Percentiles rank a stretch among this genome's conserved stretches.
Conservation (phyloP, 768 basidiomycete genomes). For the Postia placenta region DNA sequence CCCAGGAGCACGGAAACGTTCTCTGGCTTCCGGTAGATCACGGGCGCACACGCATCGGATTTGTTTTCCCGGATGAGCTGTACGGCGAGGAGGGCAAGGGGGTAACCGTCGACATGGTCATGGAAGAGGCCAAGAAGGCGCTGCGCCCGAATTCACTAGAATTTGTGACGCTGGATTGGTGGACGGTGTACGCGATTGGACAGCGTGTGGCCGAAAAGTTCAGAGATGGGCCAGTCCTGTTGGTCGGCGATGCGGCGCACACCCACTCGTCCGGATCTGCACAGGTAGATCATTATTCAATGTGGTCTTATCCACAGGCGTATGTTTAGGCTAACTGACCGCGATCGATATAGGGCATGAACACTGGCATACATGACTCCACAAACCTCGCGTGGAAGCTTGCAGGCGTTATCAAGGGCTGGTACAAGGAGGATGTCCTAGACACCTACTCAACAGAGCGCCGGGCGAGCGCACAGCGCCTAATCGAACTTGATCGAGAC, state of each 20-base stretch:
- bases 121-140: neutral
- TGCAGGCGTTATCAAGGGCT: neutral
- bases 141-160: neutral
- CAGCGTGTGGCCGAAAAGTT: neutral
- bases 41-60: neutral
- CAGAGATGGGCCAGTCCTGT: neutral
- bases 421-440: neutral
- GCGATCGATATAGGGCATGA: slow-evolving; percentile 1
- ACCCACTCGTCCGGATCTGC: neutral
- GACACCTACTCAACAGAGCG: neutral
- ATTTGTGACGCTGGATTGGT: neutral
- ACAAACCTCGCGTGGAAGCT: slow-evolving; percentile 5
- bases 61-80: neutral
- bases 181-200: slow-evolving; percentile 1
- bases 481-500: neutral
- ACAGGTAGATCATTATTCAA: neutral
- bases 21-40: neutral
- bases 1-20: neutral
- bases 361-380: neutral
- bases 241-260: neutral
- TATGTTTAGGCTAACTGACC: too few relatives aligned
- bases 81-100: neutral
- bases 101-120: neutral
- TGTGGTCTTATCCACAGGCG: too few relatives aligned
- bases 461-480: neutral